Evolutionary conservation across 192 early-diverging fungal species (phyloP), one percentile per base, ranked within the genome.

Genomic region (Entomortierella parvispora): DNA sequence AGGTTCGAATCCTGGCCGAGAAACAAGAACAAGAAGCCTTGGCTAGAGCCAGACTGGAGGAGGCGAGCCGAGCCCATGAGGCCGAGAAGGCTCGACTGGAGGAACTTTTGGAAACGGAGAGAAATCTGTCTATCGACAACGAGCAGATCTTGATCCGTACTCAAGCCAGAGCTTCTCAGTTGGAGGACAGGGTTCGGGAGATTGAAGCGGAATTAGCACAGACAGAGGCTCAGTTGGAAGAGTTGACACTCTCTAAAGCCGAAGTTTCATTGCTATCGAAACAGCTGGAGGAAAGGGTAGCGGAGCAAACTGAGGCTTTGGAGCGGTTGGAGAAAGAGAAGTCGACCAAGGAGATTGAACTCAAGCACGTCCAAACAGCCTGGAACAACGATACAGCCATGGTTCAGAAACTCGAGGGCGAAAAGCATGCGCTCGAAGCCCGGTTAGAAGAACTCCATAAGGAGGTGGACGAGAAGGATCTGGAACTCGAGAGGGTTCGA

Each of bases 141-240:
- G 93, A 92, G 32, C 94, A 92, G 77, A 94, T 95, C 29, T 80
- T 97, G 47, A 81, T 90, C 42, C 86, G 94, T 48, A 92, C 94
- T 4, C 94, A 95, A 58, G 86, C 91, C 53, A 87, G 93, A 56
- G 87, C 85, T 28, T 66, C 83, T 2, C 89, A 88, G 53, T 65
- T 93, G n/a, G 90, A 91, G 31, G 82, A 85, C 32, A 80, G 84
- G 10, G 72, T 94, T 17, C 69, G 80, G 12, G 92, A 95, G 62
- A 79, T 87, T 47, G 82, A 83, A 34, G 69, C 80, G 2, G 85
- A 86, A 28, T 71, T 92, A 33, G 93, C 94, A 14, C 80, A 83
- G 34, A 68, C 92, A 6, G 94, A 96, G 65, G 80, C 88, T 56
- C 89, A 93, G 77, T 65, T 80, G 40, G 81, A 79, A 23, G 80